phyloP scores from a whole-genome alignment of 257 asterid genomes.

The Jasminum sambac region DNA sequence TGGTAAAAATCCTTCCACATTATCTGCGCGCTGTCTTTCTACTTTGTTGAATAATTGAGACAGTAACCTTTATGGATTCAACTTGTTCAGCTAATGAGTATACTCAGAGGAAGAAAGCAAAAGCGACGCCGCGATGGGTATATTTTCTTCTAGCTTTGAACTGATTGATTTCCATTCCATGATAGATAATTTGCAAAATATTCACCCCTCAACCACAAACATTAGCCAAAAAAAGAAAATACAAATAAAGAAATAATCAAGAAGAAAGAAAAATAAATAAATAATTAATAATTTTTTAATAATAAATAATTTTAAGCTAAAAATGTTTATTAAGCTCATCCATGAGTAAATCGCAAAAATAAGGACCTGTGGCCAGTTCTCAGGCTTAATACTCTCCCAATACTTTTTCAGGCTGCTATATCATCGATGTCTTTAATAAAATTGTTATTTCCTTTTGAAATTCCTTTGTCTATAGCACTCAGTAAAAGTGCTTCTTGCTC shows the following conservation, averaged over 20 bases:
- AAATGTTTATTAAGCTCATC: background rate
- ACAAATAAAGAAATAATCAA: background rate
- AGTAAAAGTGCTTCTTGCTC: too few species aligned
- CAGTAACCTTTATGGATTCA: constrained; percentile 21
- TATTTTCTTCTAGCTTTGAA: background rate
- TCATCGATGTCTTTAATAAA: too few species aligned
- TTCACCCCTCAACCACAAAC: background rate
- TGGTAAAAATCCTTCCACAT: constrained; percentile 43
- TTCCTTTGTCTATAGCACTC: background rate
- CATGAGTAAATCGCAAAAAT: background rate
- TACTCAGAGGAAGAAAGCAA: constrained; percentile 65
- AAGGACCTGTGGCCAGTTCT: too few species aligned
- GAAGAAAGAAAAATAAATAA: too few species aligned
- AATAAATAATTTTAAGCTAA: too few species aligned
- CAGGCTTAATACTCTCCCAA: background rate
- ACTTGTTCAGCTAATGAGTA: constrained; percentile 63
- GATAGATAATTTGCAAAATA: too few species aligned
- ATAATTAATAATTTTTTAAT: too few species aligned
- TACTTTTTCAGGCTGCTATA: background rate
- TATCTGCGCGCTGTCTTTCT: background rate
- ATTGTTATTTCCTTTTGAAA: background rate
- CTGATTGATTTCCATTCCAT: too few species aligned
- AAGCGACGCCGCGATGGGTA: constrained; percentile 95
- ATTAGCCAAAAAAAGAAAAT: too few species aligned
- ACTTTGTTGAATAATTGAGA: constrained; percentile 1